Base-by-base conservation (phyloP, 495 filamentous ascomycete species). In the Amniculicola lignicola region DNA sequence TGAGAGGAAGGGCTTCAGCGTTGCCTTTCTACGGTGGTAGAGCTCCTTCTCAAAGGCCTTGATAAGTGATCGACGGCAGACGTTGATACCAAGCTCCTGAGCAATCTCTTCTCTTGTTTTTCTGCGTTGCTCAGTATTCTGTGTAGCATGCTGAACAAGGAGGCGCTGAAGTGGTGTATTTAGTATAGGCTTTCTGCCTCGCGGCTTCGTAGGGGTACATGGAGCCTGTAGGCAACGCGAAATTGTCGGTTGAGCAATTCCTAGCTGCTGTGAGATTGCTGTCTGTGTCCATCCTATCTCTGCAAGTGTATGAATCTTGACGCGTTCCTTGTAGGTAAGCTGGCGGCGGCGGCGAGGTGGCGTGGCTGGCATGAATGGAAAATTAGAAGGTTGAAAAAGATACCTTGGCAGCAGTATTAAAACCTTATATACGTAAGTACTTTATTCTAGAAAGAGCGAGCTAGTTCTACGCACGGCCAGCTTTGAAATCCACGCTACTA, bases 41-140 rank as follows among this genome's bases (percentile, higher is more conserved):
- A n/a, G n/a, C n/a, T n/a, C n/a, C n/a, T n/a, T n/a, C n/a, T n/a
- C 37, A 40, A 40, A 43, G 39, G 39, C 39, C 39, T 43, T 43
- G 19, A 43, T 43, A 14, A 43, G 39, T 14, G 39, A 21, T 21
- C 39, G 39, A 4, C 19, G 39, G 16, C 39, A 43, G 21, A 16
- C 2, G 21, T 21, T 3, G 39, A 16, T 7, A 43, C 24, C 39
- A 21, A n/a, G n/a, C n/a, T n/a, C n/a, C n/a, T n/a, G n/a, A n/a
- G n/a, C n/a, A n/a, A n/a, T n/a, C n/a, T n/a, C 16, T 22, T 43
- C 39, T 4, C 39, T 11, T 3, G 39, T 43, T 24, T 43, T 43
- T 22, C 39, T 3, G 5, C 39, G 39, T 24, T 43, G 39, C 19
- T 43, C 39, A 40, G 37, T 16, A 16, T 40, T 40, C 15, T 40